Percentiles rank a stretch among this genome's conserved stretches.
phyloP scores from a whole-genome alignment of 1,139 yeast species.

The Geotrichum histeridarum region DNA sequence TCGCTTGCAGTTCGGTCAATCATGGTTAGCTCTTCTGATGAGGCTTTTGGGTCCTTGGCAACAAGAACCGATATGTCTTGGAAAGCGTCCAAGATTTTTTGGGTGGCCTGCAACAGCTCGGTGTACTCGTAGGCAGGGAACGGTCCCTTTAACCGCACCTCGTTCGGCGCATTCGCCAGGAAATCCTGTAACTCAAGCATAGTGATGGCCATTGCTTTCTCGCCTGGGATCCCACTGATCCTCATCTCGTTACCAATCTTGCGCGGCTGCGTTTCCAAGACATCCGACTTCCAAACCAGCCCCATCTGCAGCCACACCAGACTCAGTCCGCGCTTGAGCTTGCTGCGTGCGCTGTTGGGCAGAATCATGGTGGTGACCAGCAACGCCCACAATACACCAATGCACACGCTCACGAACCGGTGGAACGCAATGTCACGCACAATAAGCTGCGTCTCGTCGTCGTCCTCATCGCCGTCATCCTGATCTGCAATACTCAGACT shows the following conservation, averaged over 20 bases:
- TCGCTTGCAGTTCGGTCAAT: slow-evolving; percentile 54
- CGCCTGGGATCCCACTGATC: slow-evolving; percentile 32
- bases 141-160: slow-evolving; percentile 66
- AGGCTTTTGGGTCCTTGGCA: slow-evolving; percentile 54
- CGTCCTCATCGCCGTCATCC: slow-evolving; percentile 56
- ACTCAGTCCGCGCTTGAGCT: slow-evolving; percentile 61
- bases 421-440: slow-evolving; percentile 77
- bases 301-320: slow-evolving; percentile 76
- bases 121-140: slow-evolving; percentile 56
- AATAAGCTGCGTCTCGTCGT: slow-evolving; percentile 65
- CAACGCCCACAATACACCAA: slow-evolving; percentile 76
- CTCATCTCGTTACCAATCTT: slow-evolving; percentile 18
- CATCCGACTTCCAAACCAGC: slow-evolving; percentile 71
- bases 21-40: slow-evolving; percentile 51
- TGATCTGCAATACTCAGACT: slow-evolving; percentile 58
- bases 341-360: slow-evolving; percentile 70
- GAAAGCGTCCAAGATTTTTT: slow-evolving; percentile 65
- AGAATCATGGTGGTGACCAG: slow-evolving; percentile 54
- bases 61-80: slow-evolving; percentile 68
- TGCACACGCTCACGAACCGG: slow-evolving; percentile 63
- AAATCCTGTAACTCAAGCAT: slow-evolving; percentile 58
- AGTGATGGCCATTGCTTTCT: slow-evolving; percentile 43
- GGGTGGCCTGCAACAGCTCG: slow-evolving; percentile 51
- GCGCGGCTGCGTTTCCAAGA: slow-evolving; percentile 37
- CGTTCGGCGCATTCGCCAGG: slow-evolving; percentile 69